These are phyloP conservation scores for Blastobotrys terrestris DNA, from an alignment of 805 yeast species.

Conservation along the genomic window DNA sequence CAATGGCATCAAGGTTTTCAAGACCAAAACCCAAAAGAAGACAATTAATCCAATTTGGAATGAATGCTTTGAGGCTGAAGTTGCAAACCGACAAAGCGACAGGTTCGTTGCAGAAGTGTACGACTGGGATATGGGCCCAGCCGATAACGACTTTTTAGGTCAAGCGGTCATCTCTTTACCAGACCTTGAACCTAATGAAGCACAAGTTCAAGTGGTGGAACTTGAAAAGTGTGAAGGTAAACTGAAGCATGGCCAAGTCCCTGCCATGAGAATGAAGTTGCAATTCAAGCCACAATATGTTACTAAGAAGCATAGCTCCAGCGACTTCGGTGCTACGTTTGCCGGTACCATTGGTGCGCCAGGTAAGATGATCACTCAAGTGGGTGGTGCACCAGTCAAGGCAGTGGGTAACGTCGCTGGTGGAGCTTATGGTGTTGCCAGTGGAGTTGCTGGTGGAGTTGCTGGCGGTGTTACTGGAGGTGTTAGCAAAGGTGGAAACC, in stretches of 20 bases:
- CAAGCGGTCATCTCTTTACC: conserved; percentile 50
- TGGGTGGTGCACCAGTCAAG: conserved; percentile 45
- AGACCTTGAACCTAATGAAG: conserved; percentile 53
- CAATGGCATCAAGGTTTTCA: conserved; percentile 59
- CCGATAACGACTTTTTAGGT: conserved; percentile 78
- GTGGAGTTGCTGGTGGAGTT: conserved; percentile 39
- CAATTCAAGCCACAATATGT: conserved; percentile 69
- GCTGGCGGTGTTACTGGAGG: conserved; percentile 35
- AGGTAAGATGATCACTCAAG: conserved; percentile 39
- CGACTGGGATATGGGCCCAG: conserved; percentile 95
- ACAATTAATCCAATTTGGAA: conserved; percentile 89
- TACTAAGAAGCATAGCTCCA: conserved; percentile 20
- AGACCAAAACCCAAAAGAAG: conserved; percentile 77
- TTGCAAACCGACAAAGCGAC: conserved; percentile 59
- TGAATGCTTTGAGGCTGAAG: conserved; percentile 52
- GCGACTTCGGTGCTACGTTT: conserved; percentile 13
- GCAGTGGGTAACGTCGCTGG: conserved; percentile 46
- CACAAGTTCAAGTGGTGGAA: conserved; percentile 46
- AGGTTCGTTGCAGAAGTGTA: conserved; percentile 49
- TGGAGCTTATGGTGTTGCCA: conserved; percentile 31
- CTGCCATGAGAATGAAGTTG: conserved; percentile 53
- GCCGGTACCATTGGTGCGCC: conserved; percentile 26
- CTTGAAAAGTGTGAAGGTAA: conserved; percentile 26
- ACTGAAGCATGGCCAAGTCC: conserved; percentile 40
- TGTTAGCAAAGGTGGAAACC: conserved; percentile 22